Evolutionary conservation across 1,139 yeast genomes (phyloP).

Genomic region (Candida labiduridarum): DNA sequence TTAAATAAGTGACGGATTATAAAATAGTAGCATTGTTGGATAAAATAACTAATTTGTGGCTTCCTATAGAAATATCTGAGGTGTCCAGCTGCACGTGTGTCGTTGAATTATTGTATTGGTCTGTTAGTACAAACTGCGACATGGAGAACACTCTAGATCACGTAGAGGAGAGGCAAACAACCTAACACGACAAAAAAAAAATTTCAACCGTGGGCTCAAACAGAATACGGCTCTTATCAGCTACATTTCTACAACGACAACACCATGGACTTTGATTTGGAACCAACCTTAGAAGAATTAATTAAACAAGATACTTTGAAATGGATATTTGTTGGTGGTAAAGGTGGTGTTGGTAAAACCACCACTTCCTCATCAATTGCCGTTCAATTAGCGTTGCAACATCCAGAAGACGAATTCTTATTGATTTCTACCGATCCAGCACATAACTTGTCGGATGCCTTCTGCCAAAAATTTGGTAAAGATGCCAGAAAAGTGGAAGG

Average conservation of each 20-base stretch:
- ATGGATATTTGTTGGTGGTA: constrained; percentile 98
- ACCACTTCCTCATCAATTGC: constrained; percentile 96
- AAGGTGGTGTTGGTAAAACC: constrained; percentile 99
- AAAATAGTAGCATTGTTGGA: neutral
- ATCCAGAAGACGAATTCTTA: constrained; percentile 79
- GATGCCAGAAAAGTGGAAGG: constrained; percentile 96
- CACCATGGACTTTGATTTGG: constrained; percentile 51
- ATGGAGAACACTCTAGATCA: neutral
- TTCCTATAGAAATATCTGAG: too few relatives aligned
- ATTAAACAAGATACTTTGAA: constrained; percentile 71
- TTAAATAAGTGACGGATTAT: neutral
- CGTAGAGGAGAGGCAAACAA: neutral
- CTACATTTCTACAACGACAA: neutral
- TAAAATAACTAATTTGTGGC: too few relatives aligned
- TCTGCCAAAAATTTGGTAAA: constrained; percentile 96
- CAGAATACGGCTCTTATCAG: neutral
- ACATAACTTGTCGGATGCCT: constrained; percentile 94
- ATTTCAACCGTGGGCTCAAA: neutral
- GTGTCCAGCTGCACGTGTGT: neutral
- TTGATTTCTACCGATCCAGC: constrained; percentile 98
- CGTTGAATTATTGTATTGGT: neutral
- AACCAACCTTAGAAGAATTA: constrained; percentile 69
- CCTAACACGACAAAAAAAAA: neutral
- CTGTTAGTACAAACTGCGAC: neutral
- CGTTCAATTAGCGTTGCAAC: constrained; percentile 80